Evolutionary conservation across 192 early-diverging fungal species (phyloP).

Genomic region (Podila clonocystis): DNA sequence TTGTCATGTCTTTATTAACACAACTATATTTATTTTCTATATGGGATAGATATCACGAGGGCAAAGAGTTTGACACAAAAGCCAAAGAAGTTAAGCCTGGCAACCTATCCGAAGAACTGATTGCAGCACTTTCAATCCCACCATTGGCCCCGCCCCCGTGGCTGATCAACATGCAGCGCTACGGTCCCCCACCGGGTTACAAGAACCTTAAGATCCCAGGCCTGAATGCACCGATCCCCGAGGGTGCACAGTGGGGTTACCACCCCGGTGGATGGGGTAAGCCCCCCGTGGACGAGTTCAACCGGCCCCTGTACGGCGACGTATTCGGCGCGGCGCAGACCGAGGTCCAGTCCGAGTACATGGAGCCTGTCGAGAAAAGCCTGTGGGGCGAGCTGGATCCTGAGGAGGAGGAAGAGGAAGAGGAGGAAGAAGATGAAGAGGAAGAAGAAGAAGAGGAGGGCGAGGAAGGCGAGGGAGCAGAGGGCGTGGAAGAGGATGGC

Average conservation of each 20-base stretch:
- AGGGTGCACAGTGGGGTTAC: slow-evolving; percentile 97
- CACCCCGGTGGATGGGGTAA: slow-evolving; percentile 96
- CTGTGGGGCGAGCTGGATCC: slow-evolving; percentile 93
- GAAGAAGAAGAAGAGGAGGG: slow-evolving; percentile 80
- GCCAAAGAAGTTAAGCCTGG: slow-evolving; percentile 91
- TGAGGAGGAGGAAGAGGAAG: slow-evolving; percentile 68
- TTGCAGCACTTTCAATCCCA: slow-evolving; percentile 89
- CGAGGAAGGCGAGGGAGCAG: slow-evolving; percentile 68
- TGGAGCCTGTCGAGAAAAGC: slow-evolving; percentile 75
- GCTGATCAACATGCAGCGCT: slow-evolving; percentile 98
- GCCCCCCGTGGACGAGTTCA: slow-evolving; percentile 86
- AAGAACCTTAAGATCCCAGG: slow-evolving; percentile 92
- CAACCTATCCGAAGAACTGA: slow-evolving; percentile 85
- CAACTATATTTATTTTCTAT: slow-evolving; percentile 1
- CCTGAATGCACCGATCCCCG: slow-evolving; percentile 95
- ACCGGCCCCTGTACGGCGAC: slow-evolving; percentile 94
- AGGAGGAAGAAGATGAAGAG: slow-evolving; percentile 56
- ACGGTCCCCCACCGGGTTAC: slow-evolving; percentile 96
- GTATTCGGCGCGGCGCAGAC: slow-evolving; percentile 83
- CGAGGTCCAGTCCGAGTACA: slow-evolving; percentile 65
- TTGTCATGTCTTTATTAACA: not conserved
- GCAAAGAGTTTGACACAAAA: slow-evolving; percentile 94
- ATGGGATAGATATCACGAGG: slow-evolving; percentile 85
- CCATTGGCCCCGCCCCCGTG: slow-evolving; percentile 95
- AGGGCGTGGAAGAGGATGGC: slow-evolving; percentile 60